Conservation (phyloP, 2,329 filamentous ascomycete species). For the Dryadomyces quercus-mongolicae region DNA sequence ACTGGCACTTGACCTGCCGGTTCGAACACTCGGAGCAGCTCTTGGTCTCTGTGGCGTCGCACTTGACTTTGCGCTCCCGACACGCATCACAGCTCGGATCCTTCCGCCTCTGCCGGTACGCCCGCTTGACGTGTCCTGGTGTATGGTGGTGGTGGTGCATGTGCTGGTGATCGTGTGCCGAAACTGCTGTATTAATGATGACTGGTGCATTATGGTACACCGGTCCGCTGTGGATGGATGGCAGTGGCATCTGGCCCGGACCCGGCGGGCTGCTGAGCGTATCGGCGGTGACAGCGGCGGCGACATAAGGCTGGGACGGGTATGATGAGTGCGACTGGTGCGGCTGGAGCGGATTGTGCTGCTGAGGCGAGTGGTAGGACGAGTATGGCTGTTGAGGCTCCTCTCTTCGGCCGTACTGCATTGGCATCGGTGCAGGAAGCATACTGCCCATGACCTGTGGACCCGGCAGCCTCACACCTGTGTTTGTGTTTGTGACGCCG, state of each 20-base stretch:
- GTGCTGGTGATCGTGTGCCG: background rate
- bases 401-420: background rate
- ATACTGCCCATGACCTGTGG: conserved; percentile 35
- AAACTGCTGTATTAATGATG: background rate
- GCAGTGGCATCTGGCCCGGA: conserved; percentile 21
- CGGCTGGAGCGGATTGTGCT: background rate
- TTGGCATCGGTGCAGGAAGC: background rate
- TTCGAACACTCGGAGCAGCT: conserved; percentile 97
- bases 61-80: conserved; percentile 74
- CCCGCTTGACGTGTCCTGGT: conserved; percentile 79
- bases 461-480: conserved; percentile 32
- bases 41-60: conserved; percentile 89
- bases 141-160: conserved; percentile 3
- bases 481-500: conserved; percentile 25
- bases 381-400: background rate
- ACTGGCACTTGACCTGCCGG: conserved; percentile 93
- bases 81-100: conserved; percentile 97
- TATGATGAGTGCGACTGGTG: conserved; percentile 28
- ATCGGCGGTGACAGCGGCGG: conserved; percentile 37
- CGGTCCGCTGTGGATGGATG: conserved; percentile 3
- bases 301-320: conserved; percentile 29
- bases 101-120: conserved; percentile 88
- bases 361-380: background rate
- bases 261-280: conserved; percentile 44
- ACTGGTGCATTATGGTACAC: background rate